Base-by-base conservation (phyloP, 805 yeast species). In the Teunomyces gatunensis region DNA sequence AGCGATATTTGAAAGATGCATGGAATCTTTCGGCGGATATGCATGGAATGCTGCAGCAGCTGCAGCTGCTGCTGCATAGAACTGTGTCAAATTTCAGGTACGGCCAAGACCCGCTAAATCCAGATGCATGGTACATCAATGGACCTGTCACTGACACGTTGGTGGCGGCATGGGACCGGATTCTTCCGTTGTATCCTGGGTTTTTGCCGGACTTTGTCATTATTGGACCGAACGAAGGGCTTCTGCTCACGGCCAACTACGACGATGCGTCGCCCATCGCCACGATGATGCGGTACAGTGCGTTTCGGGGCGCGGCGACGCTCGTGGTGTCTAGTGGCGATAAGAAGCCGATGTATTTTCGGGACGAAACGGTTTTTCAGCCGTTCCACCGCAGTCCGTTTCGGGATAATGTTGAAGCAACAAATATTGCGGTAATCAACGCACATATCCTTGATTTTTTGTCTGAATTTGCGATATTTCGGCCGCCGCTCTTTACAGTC, bases 31-130 rank as follows among this genome's bases (percentile, higher is more conserved):
- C 27, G 4, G 27, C 20, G 20, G 4, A 18, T 3, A 32, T 13
- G 10, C 34, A 15, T 32, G 34, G 5, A 4, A 13, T 13, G 34
- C 7, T 18, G 20, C 17, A 2, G 17, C 17, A 2, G 20, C 20
- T 7, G 34, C 34, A 32, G 20, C 17, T 15, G 17, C 17, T 18
- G 20, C 20, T 7, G 34, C 34, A 32, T 32, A 9, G 34, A 32
- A 32, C 5, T 32, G 34, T 32, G 34, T 32, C 34, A 32, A 32
- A 32, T 15, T 32, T n/a, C 11, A 32, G 34, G 34, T 35, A 35
- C 44, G 74, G 74, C 37, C 69, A 65, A 53, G 75, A 70, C 53
- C 68, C 71, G 13, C 52, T 65, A 39, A 61, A 67, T 46, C 46
- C 49, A 28, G 46, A 59, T 45, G 54, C 60, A 42, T 69, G 74